Evolutionary conservation across 495 filamentous ascomycete species (phyloP).

Genomic region (Penicillium soppii): DNA sequence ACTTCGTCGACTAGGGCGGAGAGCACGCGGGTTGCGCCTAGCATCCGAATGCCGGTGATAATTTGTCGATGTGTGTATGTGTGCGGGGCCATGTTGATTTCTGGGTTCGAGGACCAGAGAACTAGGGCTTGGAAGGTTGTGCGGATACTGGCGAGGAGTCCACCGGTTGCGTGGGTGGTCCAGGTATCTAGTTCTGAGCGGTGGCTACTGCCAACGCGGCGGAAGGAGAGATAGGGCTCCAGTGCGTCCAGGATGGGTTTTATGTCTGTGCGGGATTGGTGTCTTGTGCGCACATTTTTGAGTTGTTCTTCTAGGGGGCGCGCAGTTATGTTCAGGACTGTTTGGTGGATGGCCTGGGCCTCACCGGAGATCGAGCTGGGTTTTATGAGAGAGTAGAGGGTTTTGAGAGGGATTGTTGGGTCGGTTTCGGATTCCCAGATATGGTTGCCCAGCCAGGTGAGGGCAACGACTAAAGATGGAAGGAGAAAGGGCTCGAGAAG

Average conservation of each 20-base stretch:
- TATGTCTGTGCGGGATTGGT: slow-evolving; percentile 67
- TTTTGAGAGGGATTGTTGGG: slow-evolving; percentile 61
- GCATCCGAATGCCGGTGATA: slow-evolving; percentile 61
- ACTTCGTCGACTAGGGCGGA: slow-evolving; percentile 67
- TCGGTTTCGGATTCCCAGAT: slow-evolving; percentile 70
- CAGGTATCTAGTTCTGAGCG: slow-evolving; percentile 76
- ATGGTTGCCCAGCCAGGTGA: slow-evolving; percentile 77
- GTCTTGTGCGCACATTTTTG: slow-evolving; percentile 65
- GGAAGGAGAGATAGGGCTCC: slow-evolving; percentile 64
- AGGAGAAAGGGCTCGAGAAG: slow-evolving; percentile 87
- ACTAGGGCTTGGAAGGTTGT: slow-evolving; percentile 66
- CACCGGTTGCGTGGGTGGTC: slow-evolving; percentile 60
- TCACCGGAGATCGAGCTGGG: slow-evolving; percentile 78
- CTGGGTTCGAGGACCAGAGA: slow-evolving; percentile 67
- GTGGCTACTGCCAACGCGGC: slow-evolving; percentile 62
- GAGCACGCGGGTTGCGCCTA: slow-evolving; percentile 66
- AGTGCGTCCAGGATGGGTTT: slow-evolving; percentile 70
- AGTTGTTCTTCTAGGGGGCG: slow-evolving; percentile 75
- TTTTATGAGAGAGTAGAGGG: slow-evolving; percentile 73
- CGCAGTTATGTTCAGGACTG: slow-evolving; percentile 80
- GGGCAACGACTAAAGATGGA: slow-evolving; percentile 77
- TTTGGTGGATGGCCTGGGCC: slow-evolving; percentile 74
- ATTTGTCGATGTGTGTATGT: slow-evolving; percentile 80
- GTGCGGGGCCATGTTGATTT: slow-evolving; percentile 64
- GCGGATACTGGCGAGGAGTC: slow-evolving; percentile 60